A percentile compares a stretch with the other conserved stretches of the same genome.
Conservation (phyloP, 306 rosid species). For the Pyrus communis region DNA sequence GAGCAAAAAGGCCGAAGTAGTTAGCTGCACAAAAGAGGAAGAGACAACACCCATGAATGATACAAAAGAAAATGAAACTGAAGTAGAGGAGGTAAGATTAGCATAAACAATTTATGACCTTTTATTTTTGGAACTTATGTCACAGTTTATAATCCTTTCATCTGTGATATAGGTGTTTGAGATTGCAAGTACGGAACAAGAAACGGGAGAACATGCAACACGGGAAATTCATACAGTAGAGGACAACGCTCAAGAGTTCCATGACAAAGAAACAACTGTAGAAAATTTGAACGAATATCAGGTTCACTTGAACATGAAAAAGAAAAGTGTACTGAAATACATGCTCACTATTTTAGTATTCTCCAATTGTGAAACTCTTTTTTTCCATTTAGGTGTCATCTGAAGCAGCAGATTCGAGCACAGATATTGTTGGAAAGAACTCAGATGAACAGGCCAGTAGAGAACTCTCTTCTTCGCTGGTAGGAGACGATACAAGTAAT, state of each 20-base stretch:
- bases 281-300: conserved; percentile 14
- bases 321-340: background rate
- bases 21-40: conserved; percentile 9
- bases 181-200: conserved; percentile 4
- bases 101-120: background rate
- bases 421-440: background rate
- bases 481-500: background rate
- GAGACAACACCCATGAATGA: background rate
- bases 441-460: conserved; percentile 6
- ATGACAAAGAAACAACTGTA: background rate
- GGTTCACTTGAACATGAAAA: conserved; percentile 2
- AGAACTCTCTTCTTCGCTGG: conserved; percentile 7
- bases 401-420: conserved; percentile 1
- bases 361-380: background rate
- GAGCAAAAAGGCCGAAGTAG: background rate
- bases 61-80: conserved; percentile 3
- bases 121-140: background rate
- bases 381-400: conserved; percentile 1
- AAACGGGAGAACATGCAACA: background rate
- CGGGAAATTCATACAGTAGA: background rate
- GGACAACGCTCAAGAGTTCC: conserved; percentile 8
- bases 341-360: background rate
- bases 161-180: conserved; percentile 11
- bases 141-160: background rate
- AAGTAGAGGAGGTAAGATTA: conserved; percentile 21